Conservation (phyloP, 495 filamentous ascomycete species). For the Aspergillus hancockii region DNA sequence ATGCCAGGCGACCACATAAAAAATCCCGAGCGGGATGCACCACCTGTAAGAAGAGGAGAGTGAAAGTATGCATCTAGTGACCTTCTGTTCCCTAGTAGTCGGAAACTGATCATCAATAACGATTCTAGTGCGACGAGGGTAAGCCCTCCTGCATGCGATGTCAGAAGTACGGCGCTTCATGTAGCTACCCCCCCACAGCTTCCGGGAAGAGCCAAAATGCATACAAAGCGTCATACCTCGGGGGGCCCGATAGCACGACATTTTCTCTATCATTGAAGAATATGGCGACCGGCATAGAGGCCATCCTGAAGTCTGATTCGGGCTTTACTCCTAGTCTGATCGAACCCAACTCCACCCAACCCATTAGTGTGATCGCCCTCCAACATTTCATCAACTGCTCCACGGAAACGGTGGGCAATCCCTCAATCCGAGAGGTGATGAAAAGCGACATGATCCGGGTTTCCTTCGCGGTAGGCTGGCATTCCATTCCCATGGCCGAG, state of each 20-base stretch:
- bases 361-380: slow-evolving; percentile 27
- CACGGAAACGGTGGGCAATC: slow-evolving; percentile 30
- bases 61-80: slow-evolving; percentile 31
- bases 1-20: slow-evolving; percentile 29
- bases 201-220: background rate
- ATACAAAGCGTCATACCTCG: background rate
- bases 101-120: background rate
- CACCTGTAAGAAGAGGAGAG: slow-evolving; percentile 37
- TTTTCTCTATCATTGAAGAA: slow-evolving; percentile 25
- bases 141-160: slow-evolving; percentile 36
- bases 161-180: slow-evolving; percentile 28
- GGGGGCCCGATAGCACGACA: background rate
- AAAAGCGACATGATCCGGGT: slow-evolving; percentile 39
- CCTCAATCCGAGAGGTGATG: slow-evolving; percentile 35
- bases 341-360: background rate
- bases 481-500: too few species aligned
- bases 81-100: slow-evolving; percentile 1
- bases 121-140: slow-evolving; percentile 37
- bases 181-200: slow-evolving; percentile 22
- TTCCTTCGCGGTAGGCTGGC: slow-evolving; percentile 35
- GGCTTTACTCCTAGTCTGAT: slow-evolving; percentile 4
- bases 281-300: slow-evolving; percentile 19
- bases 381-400: slow-evolving; percentile 36
- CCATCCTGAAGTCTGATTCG: slow-evolving; percentile 4
- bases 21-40: slow-evolving; percentile 37